These are phyloP conservation scores for Ogataea paradorogensis DNA, from an alignment of 805 yeast genomes.

Conservation along the genomic window DNA sequence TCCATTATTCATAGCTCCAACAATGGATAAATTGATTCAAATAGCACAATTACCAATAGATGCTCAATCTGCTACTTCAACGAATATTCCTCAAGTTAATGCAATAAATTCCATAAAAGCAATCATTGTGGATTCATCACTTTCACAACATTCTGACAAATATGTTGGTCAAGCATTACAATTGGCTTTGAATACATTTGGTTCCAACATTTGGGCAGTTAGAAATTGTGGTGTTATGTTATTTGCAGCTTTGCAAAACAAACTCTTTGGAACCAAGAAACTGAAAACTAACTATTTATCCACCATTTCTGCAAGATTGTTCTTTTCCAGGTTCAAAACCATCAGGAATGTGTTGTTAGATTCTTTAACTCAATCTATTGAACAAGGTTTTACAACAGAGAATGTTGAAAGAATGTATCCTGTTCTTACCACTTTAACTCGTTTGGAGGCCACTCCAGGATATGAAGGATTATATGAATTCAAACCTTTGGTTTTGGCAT, in stretches of 20 bases:
- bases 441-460: slow-evolving; percentile 61
- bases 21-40: slow-evolving; percentile 50
- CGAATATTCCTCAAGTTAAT: slow-evolving; percentile 88
- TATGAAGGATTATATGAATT: slow-evolving; percentile 53
- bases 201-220: slow-evolving; percentile 74
- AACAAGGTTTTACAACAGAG: slow-evolving; percentile 18
- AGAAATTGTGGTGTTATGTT: slow-evolving; percentile 93
- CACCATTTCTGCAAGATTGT: slow-evolving; percentile 48
- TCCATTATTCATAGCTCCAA: slow-evolving; percentile 41
- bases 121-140: slow-evolving; percentile 65
- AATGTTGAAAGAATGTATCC: slow-evolving; percentile 69
- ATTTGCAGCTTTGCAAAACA: slow-evolving; percentile 77
- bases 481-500: slow-evolving; percentile 41
- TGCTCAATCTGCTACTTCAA: slow-evolving; percentile 41
- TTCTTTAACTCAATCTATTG: slow-evolving; percentile 36
- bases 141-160: slow-evolving; percentile 50
- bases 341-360: slow-evolving; percentile 48
- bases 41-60: slow-evolving; percentile 54
- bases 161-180: slow-evolving; percentile 58
- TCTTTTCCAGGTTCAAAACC: slow-evolving; percentile 63
- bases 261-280: slow-evolving; percentile 66
- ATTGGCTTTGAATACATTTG: slow-evolving; percentile 60
- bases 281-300: slow-evolving; percentile 29
- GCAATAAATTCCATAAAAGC: slow-evolving; percentile 84
- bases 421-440: slow-evolving; percentile 65